Conservation (phyloP, 495 filamentous ascomycete genomes). For the Jackrogersella minutella region DNA sequence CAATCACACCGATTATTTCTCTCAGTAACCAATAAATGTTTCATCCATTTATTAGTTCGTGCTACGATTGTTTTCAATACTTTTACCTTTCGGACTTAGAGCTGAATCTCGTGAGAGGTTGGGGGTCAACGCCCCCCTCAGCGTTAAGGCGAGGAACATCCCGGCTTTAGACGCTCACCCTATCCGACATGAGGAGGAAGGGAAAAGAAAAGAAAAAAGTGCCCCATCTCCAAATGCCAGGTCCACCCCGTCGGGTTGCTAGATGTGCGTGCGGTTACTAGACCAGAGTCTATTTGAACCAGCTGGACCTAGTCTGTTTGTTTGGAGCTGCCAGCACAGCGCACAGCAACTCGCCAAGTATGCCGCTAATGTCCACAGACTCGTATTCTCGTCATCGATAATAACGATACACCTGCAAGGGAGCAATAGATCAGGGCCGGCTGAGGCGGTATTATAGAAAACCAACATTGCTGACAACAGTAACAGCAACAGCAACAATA, state of each 20-base stretch:
- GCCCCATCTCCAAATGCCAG: conserved; percentile 12
- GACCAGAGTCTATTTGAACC: conserved; percentile 29
- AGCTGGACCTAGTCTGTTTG: conserved; percentile 6
- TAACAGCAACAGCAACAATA: too few relatives aligned
- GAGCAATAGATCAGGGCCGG: conserved; percentile 10
- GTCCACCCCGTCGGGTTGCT: conserved; percentile 15
- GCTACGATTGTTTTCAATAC: conserved; percentile 7
- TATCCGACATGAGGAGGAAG: conserved; percentile 9
- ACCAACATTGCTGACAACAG: background rate
- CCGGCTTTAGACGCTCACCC: conserved; percentile 6
- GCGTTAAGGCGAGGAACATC: conserved; percentile 9
- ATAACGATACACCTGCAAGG: conserved; percentile 27
- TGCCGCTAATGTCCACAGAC: conserved; percentile 29
- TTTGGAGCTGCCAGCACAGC: conserved; percentile 24
- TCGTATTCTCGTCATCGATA: conserved; percentile 30
- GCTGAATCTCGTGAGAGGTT: background rate
- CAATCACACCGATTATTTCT: conserved; percentile 5
- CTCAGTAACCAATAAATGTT: background rate
- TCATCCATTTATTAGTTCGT: background rate
- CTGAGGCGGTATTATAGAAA: background rate
- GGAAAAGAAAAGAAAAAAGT: background rate
- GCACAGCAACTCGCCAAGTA: conserved; percentile 29
- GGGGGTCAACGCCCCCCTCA: background rate
- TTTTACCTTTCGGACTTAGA: background rate
- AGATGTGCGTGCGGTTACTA: conserved; percentile 14